Conservation (phyloP, 192 early-diverging fungal genomes). For the Haplosporangium gracile region DNA sequence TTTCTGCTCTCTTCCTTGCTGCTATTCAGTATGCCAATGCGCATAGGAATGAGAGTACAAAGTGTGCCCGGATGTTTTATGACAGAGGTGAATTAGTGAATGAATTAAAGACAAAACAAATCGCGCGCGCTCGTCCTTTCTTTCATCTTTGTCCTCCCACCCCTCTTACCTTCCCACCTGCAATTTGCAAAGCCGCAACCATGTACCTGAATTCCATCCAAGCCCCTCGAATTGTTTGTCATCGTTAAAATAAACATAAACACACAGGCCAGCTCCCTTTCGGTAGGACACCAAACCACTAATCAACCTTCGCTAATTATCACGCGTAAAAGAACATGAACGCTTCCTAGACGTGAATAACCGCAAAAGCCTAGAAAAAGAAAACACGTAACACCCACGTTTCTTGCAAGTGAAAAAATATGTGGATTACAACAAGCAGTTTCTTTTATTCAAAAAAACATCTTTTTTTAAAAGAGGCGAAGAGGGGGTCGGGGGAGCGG, state of each 20-base stretch:
- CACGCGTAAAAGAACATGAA: no score
- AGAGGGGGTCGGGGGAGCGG: background rate
- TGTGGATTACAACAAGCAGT: constrained; percentile 15
- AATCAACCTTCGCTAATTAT: no score
- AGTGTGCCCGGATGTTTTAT: background rate
- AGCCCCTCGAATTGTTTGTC: no score
- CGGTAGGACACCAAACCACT: no score
- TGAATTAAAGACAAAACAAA: background rate
- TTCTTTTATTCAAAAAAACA: constrained; percentile 23
- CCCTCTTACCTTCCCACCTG: no score
- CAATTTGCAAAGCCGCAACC: no score
- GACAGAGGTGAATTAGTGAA: background rate
- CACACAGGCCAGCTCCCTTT: no score
- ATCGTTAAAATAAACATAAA: no score
- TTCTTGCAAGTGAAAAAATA: background rate
- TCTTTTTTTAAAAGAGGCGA: constrained; percentile 8
- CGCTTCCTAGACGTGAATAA: no score
- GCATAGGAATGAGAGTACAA: background rate
- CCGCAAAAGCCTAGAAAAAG: no score
- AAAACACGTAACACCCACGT: no score
- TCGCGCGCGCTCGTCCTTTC: background rate
- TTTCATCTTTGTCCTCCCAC: background rate
- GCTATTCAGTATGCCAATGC: background rate
- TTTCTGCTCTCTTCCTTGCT: background rate
- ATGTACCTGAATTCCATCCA: no score